Evolutionary conservation across 257 asterid genomes (phyloP), one percentile per base, ranked within the genome.

Genomic region (Prunella vulgaris): DNA sequence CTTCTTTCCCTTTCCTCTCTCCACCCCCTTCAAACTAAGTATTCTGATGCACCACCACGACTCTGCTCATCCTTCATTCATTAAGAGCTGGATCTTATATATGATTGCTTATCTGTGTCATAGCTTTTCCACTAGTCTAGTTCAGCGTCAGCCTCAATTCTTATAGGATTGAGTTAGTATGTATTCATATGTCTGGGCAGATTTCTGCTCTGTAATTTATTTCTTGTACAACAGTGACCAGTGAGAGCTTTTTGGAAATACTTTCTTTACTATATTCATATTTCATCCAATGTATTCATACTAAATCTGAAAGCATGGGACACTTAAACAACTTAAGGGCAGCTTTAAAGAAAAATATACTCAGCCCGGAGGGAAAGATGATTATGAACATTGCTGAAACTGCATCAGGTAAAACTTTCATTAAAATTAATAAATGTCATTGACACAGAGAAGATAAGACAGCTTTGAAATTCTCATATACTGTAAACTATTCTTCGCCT

Each of bases 21-120:
- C 74, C 84, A 4, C 83, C 81, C 15, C 76, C 83, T 32, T 80
- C 80, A 74, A 66, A 73, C 68, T 78, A 71, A 49, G 52, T 3
- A 1, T 44, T 28, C 8, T 59, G 30, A 75, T 69, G 9, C 20
- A 10, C 28, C 17, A 9, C 27, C 7, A 9, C 18, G 32, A 66
- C 30, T 68, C 64, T 49, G 30, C 51, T 66, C 35, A 27, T 33
- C 56, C 17, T 38, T n/a, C 24, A 22, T 40, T 64, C 44, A 33
- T 18, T 30, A 40, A 17, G 71, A 15, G 5, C 21, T 21, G 7
- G 27, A 42, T 58, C 28, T 57, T 56, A 58, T n/a, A n/a, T n/a
- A n/a, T 6, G 57, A 63, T 52, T 57, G 14, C 5, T 10, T 37
- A 10, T 21, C 13, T 22, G 13, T 1, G 32, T 12, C 24, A 0